Evolutionary conservation across 2,329 filamentous ascomycete genomes (phyloP).

Genomic region (Venturia asperata): DNA sequence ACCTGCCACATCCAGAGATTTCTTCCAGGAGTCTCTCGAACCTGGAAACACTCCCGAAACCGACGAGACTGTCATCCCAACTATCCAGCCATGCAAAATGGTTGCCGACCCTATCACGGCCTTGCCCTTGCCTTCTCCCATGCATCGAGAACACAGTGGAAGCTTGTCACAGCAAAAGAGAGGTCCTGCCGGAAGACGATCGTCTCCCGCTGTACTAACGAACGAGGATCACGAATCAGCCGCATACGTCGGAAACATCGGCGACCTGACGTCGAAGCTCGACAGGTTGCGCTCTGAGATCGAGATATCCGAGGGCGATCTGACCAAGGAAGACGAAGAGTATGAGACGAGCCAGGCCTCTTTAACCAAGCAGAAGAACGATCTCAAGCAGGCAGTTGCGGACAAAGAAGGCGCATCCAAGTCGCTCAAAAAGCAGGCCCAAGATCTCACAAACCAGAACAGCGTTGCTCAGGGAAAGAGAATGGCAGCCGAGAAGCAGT

Average conservation of each 20-base stretch:
- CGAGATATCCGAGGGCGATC: constrained; percentile 66
- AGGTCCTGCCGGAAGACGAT: constrained; percentile 64
- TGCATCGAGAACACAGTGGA: constrained; percentile 59
- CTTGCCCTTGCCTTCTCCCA: constrained; percentile 53
- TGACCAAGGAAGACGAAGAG: constrained; percentile 53
- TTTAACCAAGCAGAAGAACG: constrained; percentile 69
- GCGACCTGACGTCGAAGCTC: constrained; percentile 66
- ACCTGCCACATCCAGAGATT: constrained; percentile 37
- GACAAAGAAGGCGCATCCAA: constrained; percentile 88
- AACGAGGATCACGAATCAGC: constrained; percentile 28
- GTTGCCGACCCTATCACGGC: constrained; percentile 55
- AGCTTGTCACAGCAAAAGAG: constrained; percentile 51
- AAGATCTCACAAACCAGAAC: constrained; percentile 73
- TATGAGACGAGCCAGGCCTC: constrained; percentile 39
- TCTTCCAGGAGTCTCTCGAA: constrained; percentile 45
- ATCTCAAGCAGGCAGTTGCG: constrained; percentile 68
- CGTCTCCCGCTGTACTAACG: constrained; percentile 55
- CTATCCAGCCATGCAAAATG: constrained; percentile 46
- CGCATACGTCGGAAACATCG: constrained; percentile 29
- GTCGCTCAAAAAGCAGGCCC: constrained; percentile 73
- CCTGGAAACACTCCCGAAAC: constrained; percentile 31
- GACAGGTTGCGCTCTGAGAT: constrained; percentile 76
- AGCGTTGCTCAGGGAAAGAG: constrained; percentile 71
- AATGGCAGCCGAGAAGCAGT: constrained; percentile 64
- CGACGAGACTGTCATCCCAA: constrained; percentile 40